Conservation (phyloP, 2,329 filamentous ascomycete species). For the Penicillium vulpinum region DNA sequence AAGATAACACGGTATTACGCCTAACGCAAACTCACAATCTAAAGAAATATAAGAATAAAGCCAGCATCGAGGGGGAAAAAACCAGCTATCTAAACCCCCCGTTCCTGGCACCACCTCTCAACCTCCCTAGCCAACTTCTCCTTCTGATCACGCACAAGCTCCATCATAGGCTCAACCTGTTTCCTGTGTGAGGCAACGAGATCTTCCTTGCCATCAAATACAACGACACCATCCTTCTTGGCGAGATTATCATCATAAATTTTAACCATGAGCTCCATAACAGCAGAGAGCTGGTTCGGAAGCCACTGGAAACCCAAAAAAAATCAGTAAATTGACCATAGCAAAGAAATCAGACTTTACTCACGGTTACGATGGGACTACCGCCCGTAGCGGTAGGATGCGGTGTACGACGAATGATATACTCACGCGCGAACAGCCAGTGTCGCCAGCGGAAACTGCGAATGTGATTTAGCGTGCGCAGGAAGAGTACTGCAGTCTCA, state of each 20-base stretch:
- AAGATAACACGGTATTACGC: not conserved
- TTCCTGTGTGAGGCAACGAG: slow-evolving; percentile 35
- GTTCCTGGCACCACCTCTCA: slow-evolving; percentile 48
- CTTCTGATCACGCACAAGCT: slow-evolving; percentile 35
- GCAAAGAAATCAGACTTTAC: slow-evolving; percentile 9
- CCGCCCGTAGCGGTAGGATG: slow-evolving; percentile 52
- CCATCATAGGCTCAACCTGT: slow-evolving; percentile 41
- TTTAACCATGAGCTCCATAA: slow-evolving; percentile 52
- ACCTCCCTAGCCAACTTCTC: slow-evolving; percentile 44
- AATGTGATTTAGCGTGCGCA: slow-evolving; percentile 49
- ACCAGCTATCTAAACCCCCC: slow-evolving; percentile 35
- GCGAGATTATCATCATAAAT: slow-evolving; percentile 44
- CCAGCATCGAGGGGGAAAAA: not conserved
- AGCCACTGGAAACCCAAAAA: slow-evolving; percentile 41
- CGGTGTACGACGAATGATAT: slow-evolving; percentile 48
- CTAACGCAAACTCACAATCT: not conserved
- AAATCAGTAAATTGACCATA: not conserved
- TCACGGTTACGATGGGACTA: slow-evolving; percentile 50
- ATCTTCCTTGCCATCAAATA: slow-evolving; percentile 16
- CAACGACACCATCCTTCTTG: slow-evolving; percentile 29
- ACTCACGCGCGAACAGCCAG: slow-evolving; percentile 52
- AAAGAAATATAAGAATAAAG: not conserved
- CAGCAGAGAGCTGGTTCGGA: slow-evolving; percentile 50
- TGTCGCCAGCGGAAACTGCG: slow-evolving; percentile 53
- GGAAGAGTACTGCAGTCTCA: slow-evolving; percentile 45